Percentiles rank a stretch among this genome's conserved stretches.
Conservation (phyloP, 345 rosid species). For the Punica granatum region DNA sequence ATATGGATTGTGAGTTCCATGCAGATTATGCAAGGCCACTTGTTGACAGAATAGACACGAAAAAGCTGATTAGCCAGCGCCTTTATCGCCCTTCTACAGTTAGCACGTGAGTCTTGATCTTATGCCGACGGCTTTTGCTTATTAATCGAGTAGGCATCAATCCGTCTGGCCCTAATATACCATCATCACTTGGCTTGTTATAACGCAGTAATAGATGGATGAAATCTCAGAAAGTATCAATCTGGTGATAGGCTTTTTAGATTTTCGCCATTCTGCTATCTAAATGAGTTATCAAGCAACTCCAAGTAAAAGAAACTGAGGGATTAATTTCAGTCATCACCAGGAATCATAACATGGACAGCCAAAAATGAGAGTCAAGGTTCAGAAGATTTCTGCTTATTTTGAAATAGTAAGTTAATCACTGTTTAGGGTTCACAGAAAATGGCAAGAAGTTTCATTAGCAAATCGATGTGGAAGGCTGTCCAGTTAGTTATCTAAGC, state of each 20-base stretch:
- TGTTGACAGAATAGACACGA: constrained; percentile 45
- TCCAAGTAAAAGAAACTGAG: not conserved
- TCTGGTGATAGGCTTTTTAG: not conserved
- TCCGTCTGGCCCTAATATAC: not conserved
- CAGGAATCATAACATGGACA: too few relatives aligned
- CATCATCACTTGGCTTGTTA: not conserved
- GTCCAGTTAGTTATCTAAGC: not conserved
- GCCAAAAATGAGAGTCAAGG: not conserved
- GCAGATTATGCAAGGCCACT: constrained; percentile 57
- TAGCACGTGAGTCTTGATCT: constrained; percentile 38
- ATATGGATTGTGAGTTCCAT: not conserved
- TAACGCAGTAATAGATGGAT: not conserved
- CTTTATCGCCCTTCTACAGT: constrained; percentile 59
- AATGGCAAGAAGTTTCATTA: not conserved
- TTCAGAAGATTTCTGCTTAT: not conserved
- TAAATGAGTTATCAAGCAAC: not conserved
- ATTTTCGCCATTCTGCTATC: not conserved
- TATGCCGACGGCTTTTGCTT: not conserved
- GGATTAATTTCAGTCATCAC: not conserved
- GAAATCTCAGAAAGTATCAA: not conserved
- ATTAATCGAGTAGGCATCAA: not conserved
- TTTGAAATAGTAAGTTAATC: not conserved
- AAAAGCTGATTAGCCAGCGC: constrained; percentile 32
- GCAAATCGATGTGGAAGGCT: not conserved
- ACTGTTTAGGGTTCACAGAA: too few relatives aligned